These are phyloP conservation scores for Daucus carota DNA, from an alignment of 129 eudicot species.

Conservation along the genomic window DH1_v3.0 NC_030385.2:2923501-2924000, in stretches of 20 bases:
- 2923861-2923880: background rate
- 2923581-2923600: constrained; percentile 24
- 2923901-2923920: background rate
- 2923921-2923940: background rate
- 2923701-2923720: constrained; percentile 28
- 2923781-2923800: constrained; percentile 38
- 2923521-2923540: constrained; percentile 29
- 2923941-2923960: background rate
- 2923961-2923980: background rate
- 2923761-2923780: constrained; percentile 38
- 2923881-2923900: background rate
- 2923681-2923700: background rate
- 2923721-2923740: constrained; percentile 30
- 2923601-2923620: constrained; percentile 31
- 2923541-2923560: constrained; percentile 30
- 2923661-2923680: background rate
- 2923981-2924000: background rate
- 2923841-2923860: background rate
- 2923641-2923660: too few relatives aligned
- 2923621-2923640: too few relatives aligned
- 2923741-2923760: constrained; percentile 41
- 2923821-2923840: constrained; percentile 30
- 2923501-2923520: constrained; percentile 46
- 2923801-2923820: constrained; percentile 32
- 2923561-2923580: constrained; percentile 6